These are phyloP conservation scores for Ophiostoma sp. DNA, from an alignment of 2,329 filamentous ascomycete species.

Conservation along the genomic window DNA sequence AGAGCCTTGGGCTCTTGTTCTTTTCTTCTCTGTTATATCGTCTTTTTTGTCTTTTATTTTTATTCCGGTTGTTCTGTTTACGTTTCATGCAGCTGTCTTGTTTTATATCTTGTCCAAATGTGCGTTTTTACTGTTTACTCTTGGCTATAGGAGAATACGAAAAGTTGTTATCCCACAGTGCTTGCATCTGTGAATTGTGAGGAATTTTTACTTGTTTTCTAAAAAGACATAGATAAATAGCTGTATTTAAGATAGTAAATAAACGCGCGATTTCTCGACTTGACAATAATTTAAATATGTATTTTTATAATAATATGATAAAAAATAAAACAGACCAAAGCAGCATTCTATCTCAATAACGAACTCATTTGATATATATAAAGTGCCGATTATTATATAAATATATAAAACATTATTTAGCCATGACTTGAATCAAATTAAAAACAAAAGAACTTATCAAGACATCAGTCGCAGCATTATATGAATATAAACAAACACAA, in stretches of 20 bases:
- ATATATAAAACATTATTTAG: not conserved
- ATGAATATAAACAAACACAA: not conserved
- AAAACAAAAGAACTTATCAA: not conserved
- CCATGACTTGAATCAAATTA: not conserved
- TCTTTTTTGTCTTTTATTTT: not conserved
- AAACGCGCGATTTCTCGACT: no score
- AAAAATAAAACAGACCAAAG: no score
- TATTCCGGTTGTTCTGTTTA: not conserved
- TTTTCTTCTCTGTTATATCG: not conserved
- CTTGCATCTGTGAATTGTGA: no score
- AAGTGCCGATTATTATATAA: not conserved
- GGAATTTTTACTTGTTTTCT: no score
- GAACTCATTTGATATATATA: no score
- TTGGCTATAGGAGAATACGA: not conserved
- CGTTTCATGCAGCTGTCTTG: not conserved
- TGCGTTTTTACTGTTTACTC: not conserved
- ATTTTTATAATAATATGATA: no score
- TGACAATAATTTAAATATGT: no score
- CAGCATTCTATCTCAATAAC: no score
- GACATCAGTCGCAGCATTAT: not conserved
- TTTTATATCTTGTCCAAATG: not conserved
- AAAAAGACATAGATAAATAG: no score
- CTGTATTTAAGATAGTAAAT: no score
- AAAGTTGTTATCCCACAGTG: not conserved
- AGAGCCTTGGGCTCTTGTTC: not conserved